Evolutionary conservation across 345 rosid species (phyloP).

Genomic region (Erysimum cheiranthoides): DNA sequence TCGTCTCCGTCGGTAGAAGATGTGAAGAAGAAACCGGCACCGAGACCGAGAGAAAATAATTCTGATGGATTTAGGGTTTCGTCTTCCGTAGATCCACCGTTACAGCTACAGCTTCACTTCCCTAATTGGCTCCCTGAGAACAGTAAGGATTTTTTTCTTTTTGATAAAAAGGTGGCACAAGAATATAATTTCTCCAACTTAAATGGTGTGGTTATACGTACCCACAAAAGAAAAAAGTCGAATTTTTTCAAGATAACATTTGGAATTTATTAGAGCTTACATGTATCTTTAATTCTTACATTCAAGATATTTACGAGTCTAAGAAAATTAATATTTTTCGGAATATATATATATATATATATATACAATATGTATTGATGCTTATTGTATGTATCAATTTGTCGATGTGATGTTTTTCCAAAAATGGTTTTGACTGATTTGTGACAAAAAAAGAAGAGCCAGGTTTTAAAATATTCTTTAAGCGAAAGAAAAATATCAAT

Average conservation of each 20-base stretch:
- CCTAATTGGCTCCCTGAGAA: constrained; percentile 70
- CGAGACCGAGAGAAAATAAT: not conserved
- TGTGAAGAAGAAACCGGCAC: constrained; percentile 32
- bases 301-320: not conserved
- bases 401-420: constrained; percentile 24
- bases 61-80: constrained; percentile 46
- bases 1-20: constrained; percentile 39
- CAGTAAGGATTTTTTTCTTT: constrained; percentile 48
- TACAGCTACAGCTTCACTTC: constrained; percentile 74
- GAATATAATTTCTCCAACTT: not conserved
- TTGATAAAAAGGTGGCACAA: too few species aligned
- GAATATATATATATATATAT: too few species aligned
- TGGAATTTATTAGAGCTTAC: not conserved
- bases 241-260: not conserved
- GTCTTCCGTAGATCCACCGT: constrained; percentile 55
- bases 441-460: constrained; percentile 34
- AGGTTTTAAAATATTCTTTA: not conserved
- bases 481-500: not conserved
- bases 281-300: not conserved
- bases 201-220: not conserved
- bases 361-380: not conserved
- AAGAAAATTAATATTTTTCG: not conserved
- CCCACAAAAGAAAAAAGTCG: not conserved
- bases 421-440: constrained; percentile 34
- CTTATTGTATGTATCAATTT: not conserved